These are phyloP conservation scores for Brettanomyces nanus DNA, from an alignment of 805 yeast species.

Conservation along the genomic window DNA sequence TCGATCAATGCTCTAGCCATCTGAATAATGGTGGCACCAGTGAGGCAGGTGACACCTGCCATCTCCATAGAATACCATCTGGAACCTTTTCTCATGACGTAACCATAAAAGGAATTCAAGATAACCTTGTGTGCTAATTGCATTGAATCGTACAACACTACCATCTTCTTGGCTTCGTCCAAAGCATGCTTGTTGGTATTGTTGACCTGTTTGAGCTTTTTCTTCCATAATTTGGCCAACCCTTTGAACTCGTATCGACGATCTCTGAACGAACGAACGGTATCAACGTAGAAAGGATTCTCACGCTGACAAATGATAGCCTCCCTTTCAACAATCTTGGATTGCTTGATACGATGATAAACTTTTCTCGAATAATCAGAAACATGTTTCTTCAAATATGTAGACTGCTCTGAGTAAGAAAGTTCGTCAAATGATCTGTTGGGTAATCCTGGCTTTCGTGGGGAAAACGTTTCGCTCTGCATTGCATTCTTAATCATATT, in stretches of 20 bases:
- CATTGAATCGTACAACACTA: constrained; percentile 85
- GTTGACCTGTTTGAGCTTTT: constrained; percentile 52
- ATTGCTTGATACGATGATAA: constrained; percentile 70
- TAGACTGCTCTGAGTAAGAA: constrained; percentile 68
- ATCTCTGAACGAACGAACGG: constrained; percentile 91
- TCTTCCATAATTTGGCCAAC: constrained; percentile 89
- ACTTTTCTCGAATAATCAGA: constrained; percentile 81
- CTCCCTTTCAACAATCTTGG: constrained; percentile 81
- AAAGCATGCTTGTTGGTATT: constrained; percentile 47
- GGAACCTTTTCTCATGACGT: constrained; percentile 98
- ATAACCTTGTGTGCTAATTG: constrained; percentile 97
- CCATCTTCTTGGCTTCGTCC: constrained; percentile 93
- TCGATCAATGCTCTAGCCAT: constrained; percentile 92
- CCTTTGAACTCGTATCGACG: constrained; percentile 94
- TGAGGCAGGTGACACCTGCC: constrained; percentile 98
- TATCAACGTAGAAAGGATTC: constrained; percentile 92
- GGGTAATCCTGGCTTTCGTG: constrained; percentile 46
- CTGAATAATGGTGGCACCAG: constrained; percentile 97
- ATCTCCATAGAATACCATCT: constrained; percentile 99
- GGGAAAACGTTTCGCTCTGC: constrained; percentile 70
- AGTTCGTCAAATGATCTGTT: constrained; percentile 67
- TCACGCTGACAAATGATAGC: constrained; percentile 96
- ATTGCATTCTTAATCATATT: constrained; percentile 80
- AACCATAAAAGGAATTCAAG: constrained; percentile 93
- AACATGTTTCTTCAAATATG: constrained; percentile 64